Conservation (phyloP, 257 asterid genomes). For the Salvia rosmarinus region DNA sequence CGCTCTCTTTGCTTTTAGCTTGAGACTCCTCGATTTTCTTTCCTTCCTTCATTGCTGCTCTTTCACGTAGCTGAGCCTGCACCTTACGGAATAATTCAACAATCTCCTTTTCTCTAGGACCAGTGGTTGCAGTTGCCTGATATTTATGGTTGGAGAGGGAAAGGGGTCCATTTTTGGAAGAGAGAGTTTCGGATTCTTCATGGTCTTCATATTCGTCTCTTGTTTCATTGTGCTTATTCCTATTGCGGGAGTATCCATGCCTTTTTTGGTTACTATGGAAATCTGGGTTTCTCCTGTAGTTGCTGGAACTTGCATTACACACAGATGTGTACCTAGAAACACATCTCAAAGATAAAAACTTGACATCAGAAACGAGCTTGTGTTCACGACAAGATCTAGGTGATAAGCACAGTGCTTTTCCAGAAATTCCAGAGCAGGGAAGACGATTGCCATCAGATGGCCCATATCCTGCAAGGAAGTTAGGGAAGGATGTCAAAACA, state of each 20-base stretch:
- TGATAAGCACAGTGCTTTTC: constrained; percentile 55
- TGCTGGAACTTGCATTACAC: constrained; percentile 67
- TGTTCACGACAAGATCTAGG: constrained; percentile 43
- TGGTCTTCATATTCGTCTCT: constrained; percentile 62
- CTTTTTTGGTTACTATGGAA: constrained; percentile 69
- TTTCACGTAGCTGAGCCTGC: constrained; percentile 88
- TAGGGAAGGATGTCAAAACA: constrained; percentile 23
- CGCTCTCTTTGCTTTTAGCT: constrained; percentile 73
- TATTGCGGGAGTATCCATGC: constrained; percentile 64
- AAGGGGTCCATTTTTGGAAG: constrained; percentile 76
- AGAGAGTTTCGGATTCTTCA: constrained; percentile 66
- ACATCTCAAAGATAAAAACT: constrained; percentile 46
- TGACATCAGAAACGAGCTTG: constrained; percentile 45
- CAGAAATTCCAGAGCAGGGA: constrained; percentile 62
- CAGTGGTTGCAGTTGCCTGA: constrained; percentile 76
- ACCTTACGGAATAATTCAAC: constrained; percentile 90
- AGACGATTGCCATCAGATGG: constrained; percentile 59
- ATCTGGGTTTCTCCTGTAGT: constrained; percentile 70
- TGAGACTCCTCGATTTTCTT: constrained; percentile 63
- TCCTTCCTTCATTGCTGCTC: constrained; percentile 77
- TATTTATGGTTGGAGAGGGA: constrained; percentile 56
- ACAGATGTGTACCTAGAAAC: constrained; percentile 46
- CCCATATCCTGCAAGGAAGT: constrained; percentile 60
- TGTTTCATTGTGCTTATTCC: constrained; percentile 66
- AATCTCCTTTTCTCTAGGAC: constrained; percentile 90